Evolutionary conservation across 305 asterid species (phyloP), one percentile per base, ranked within the genome.

Genomic region (Fraxinus latifolia): DNA sequence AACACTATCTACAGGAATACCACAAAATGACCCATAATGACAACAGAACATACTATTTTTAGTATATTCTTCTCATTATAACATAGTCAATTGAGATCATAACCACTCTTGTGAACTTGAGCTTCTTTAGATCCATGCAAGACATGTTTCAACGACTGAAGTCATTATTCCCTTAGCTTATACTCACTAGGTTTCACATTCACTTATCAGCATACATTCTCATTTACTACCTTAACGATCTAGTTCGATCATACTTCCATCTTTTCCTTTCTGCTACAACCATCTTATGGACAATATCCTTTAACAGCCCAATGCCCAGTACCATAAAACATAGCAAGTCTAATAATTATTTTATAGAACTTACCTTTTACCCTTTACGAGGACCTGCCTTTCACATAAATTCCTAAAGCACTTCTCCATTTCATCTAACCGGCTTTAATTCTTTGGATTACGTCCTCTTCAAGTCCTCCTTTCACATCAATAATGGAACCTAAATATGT

Each of bases 111-210:
- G 27, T 71, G 76, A 71, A 31, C 25, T 6, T 32, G 76, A 31
- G 76, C 27, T 32, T 71, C 76, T 71, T 32, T 32, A 71, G 76
- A 71, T 71, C 27, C 44, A 32, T 15, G 76, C 76, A 71, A 71
- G 44, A n/a, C 37, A 12, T 15, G 44, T 32, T 71, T 7, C 25
- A 15, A 71, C 2, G 44, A 14, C 15, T n/a, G 12, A n/a, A 14
- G 25, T 71, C 2, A 31, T 31, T 67, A 68, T 71, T 71, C 76
- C 44, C 47, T 33, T 15, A 71, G 25, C 76, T 71, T 68, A 68
- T 4, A 27, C 74, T 67, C 36, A 31, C 76, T 31, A 32, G 12
- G 42, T 70, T 31, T 70, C 11, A 29, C 21, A 14, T n/a, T 17
- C 42, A 70, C 75, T 70, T 29, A 27, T 67, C 15, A 67, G 7